These are phyloP conservation scores for Melaleuca alternifolia DNA, from an alignment of 345 rosid species.

Conservation along the genomic window DNA sequence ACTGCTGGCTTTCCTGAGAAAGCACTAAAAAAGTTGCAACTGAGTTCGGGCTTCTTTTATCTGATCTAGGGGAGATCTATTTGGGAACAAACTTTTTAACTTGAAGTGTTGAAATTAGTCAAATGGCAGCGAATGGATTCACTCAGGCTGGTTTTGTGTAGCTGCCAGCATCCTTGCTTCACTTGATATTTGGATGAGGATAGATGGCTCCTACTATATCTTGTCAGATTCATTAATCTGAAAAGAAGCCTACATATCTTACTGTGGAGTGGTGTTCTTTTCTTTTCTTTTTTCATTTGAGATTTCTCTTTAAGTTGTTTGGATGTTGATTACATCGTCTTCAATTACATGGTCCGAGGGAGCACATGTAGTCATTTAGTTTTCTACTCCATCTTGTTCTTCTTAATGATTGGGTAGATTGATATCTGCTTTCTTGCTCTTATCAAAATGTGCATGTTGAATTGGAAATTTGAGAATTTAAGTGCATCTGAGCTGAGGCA, in stretches of 20 bases:
- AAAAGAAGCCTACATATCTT: neutral
- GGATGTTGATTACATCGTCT: neutral
- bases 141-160: neutral
- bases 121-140: neutral
- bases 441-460: neutral
- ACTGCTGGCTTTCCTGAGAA: neutral
- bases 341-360: neutral
- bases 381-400: neutral
- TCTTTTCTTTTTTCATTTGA: neutral
- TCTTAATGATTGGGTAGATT: neutral
- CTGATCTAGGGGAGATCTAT: neutral
- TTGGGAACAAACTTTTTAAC: neutral
- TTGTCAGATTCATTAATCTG: neutral
- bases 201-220: neutral
- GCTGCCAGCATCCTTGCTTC: neutral
- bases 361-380: neutral
- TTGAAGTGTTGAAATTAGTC: neutral
- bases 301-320: neutral
- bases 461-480: neutral
- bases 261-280: neutral
- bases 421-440: neutral
- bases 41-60: neutral
- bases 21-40: neutral
- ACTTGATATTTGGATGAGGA: neutral
- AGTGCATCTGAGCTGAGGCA: conserved; percentile 43